Base-by-base conservation (phyloP, 768 basidiomycete species). In the Lentinula raphanica region DNA sequence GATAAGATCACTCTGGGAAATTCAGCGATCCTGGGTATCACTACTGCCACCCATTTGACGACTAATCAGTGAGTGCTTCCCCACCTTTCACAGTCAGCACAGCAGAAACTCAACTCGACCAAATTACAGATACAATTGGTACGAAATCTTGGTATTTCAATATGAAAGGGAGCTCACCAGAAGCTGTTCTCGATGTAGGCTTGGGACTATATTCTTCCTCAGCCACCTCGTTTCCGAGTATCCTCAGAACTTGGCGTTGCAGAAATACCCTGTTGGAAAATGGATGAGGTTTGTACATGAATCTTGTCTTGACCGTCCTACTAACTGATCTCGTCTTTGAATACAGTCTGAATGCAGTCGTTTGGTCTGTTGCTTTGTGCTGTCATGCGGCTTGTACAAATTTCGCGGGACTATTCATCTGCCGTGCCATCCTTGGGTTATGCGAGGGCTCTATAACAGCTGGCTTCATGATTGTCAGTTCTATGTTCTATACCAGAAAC, bases 401-500 rank as follows among this genome's bases (percentile, higher is more conserved):
- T 65, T 90, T 90, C 63, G 79, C 77, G 0, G 82, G 79, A 1
- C 75, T 90, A 0, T 80, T 90, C 56, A 77, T 77, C 17, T 82
- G 84, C 21, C 79, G 88, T 15, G 61, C 88, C 12, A 72, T 91
- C 21, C 70, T 91, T 4, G 89, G 89, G 31, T 79, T 84, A 71
- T 90, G 87, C 65, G 89, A 92, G 68, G 88, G 78, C 17, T 76
- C 75, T 3, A 82, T 87, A 61, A 90, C 88, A 0, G 84, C 90
- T 0, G 89, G 88, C 0, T 88, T 91, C 68, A 69, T 90, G 78
- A 85, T 90, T 49, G 83, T 90, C 55, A 87, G 76, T 36, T 82
- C 84, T 29, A 89, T 90, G 88, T 90, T 90, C 64, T 90, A 90
- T 64, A 89, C 87, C 0, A 78, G 85, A 53, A 81, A 68, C 4